These are phyloP conservation scores for Geoglossum cookeanum DNA, from an alignment of 2,329 filamentous ascomycete species.

Conservation along the genomic window DNA sequence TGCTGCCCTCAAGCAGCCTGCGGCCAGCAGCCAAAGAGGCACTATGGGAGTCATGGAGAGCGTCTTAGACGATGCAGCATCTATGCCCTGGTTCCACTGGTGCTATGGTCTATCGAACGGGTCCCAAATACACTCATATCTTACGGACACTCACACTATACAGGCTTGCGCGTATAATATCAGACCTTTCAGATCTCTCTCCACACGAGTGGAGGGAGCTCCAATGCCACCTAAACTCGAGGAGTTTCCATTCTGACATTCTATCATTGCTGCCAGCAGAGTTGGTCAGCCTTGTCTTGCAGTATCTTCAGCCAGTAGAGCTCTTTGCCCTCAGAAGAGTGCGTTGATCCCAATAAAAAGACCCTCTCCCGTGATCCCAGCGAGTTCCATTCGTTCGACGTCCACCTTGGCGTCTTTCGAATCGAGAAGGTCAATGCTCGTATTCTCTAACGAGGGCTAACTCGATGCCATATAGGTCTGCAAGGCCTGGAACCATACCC, in stretches of 20 bases:
- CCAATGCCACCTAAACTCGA: conserved; percentile 9
- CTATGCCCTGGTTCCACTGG: conserved; percentile 24
- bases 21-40: neutral
- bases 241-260: conserved; percentile 18
- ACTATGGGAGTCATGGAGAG: neutral
- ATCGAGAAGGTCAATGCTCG: neutral
- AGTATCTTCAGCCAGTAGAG: conserved; percentile 15
- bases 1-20: neutral
- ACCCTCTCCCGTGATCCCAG: neutral
- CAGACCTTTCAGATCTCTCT: conserved; percentile 13
- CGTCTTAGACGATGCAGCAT: conserved; percentile 10
- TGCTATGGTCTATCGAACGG: conserved; percentile 19
- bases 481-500: neutral
- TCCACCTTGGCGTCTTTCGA: neutral
- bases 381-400: neutral
- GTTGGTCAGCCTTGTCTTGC: conserved; percentile 14
- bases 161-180: conserved; percentile 16
- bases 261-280: conserved; percentile 17
- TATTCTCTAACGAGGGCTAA: neutral
- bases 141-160: neutral
- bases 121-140: conserved; percentile 2
- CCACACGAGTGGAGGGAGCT: conserved; percentile 18
- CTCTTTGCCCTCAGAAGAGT: conserved; percentile 14
- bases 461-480: neutral
- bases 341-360: conserved; percentile 11